phyloP scores from a whole-genome alignment of 177 flowering plant species.

The Vitis hybrid region DNA sequence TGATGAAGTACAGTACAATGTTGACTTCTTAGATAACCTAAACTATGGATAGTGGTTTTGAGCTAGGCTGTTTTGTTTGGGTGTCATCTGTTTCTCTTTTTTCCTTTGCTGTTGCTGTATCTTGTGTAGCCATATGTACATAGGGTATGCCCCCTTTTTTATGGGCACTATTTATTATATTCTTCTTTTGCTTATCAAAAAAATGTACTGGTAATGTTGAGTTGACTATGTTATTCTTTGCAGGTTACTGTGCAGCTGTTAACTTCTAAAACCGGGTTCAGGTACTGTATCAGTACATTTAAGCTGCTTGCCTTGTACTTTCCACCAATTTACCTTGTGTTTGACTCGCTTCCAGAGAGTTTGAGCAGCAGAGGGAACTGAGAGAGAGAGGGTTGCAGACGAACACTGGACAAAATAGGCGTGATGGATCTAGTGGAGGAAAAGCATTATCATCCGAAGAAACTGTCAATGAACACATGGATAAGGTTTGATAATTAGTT shows the following conservation, averaged over 20 bases:
- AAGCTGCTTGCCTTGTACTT: slow-evolving; percentile 14
- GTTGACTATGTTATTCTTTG: slow-evolving; percentile 16
- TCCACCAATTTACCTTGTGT: slow-evolving; percentile 8
- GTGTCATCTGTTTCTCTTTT: too few relatives aligned
- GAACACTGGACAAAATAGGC: slow-evolving; percentile 34
- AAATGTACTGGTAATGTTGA: neutral
- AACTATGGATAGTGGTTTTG: too few relatives aligned
- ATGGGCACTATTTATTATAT: too few relatives aligned
- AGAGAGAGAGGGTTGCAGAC: slow-evolving; percentile 72
- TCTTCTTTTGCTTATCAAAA: neutral
- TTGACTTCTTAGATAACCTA: too few relatives aligned
- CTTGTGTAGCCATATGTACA: too few relatives aligned
- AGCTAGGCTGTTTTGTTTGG: too few relatives aligned
- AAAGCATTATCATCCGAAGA: slow-evolving; percentile 40
- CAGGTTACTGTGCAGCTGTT: slow-evolving; percentile 96
- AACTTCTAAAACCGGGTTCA: slow-evolving; percentile 98
- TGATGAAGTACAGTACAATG: too few relatives aligned
- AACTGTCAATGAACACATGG: slow-evolving; percentile 36
- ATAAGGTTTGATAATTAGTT: slow-evolving; percentile 46
- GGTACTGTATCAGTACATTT: slow-evolving; percentile 39
- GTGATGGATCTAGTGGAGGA: slow-evolving; percentile 34
- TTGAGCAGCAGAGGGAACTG: slow-evolving; percentile 95
- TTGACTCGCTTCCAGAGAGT: slow-evolving; percentile 61
- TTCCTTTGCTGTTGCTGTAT: too few relatives aligned
- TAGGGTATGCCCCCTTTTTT: too few relatives aligned